Conservation (phyloP, 108 stramenopile genomes). For the Fragilaria radians region DNA sequence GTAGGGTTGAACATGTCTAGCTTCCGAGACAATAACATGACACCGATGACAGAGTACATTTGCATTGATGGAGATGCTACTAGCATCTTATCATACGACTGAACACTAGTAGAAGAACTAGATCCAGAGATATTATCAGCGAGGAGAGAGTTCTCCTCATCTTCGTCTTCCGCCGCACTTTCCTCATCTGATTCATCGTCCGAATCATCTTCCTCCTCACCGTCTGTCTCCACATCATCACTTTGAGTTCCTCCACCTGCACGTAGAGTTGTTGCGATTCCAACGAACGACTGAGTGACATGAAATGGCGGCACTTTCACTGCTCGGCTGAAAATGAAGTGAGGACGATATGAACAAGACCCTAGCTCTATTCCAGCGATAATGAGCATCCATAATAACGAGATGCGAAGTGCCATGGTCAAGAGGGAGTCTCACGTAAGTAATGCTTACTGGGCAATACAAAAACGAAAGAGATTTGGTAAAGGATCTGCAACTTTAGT, state of each 20-base stretch:
- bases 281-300: too few species aligned
- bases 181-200: conserved; percentile 1
- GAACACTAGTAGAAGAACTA: too few species aligned
- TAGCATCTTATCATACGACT: conserved; percentile 3
- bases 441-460: too few species aligned
- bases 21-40: conserved; percentile 47
- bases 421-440: too few species aligned
- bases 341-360: too few species aligned
- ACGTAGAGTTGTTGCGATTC: conserved; percentile 4
- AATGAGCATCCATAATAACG: too few species aligned
- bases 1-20: conserved; percentile 44
- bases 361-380: too few species aligned
- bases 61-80: conserved; percentile 1
- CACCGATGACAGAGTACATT: conserved; percentile 38
- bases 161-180: conserved; percentile 3
- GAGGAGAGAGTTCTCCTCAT: not conserved
- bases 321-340: too few species aligned
- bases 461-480: too few species aligned
- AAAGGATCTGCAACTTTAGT: too few species aligned
- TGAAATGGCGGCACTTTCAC: too few species aligned
- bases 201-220: not conserved
- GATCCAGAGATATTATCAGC: not conserved
- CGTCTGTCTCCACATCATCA: conserved; percentile 1
- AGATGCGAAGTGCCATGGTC: too few species aligned
- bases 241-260: not conserved